phyloP scores from a whole-genome alignment of 441 rosid genomes.

The Syzygium malaccense region DNA sequence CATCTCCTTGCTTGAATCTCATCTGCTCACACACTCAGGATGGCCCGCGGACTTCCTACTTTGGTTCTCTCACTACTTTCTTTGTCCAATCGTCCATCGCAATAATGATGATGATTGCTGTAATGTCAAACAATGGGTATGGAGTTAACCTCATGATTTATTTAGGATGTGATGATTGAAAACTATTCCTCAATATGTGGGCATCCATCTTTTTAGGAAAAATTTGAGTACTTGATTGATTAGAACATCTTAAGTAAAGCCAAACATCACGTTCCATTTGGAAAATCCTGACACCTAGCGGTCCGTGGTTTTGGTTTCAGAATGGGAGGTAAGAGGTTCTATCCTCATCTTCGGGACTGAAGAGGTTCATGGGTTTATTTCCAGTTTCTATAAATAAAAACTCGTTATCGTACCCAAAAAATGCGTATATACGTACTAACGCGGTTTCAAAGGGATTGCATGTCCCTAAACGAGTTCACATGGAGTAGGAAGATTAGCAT shows the following conservation, averaged over 20 bases:
- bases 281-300: fast-evolving
- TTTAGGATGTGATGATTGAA: not conserved
- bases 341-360: not conserved
- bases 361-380: not conserved
- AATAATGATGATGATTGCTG: not conserved
- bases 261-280: not conserved
- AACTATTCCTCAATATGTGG: not conserved
- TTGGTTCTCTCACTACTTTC: not conserved
- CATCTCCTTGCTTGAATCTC: not conserved
- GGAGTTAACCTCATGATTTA: not conserved
- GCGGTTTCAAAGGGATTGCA: not conserved
- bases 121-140: not conserved
- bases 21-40: not conserved
- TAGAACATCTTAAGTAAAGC: not conserved
- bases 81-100: not conserved
- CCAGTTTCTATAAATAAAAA: not conserved
- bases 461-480: not conserved
- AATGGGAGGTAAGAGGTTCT: not conserved
- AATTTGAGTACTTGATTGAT: not conserved
- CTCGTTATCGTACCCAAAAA: not conserved
- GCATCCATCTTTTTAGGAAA: not conserved
- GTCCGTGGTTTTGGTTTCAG: not conserved
- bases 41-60: not conserved
- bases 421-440: fast-evolving
- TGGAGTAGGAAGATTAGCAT: not conserved